Percentiles rank a stretch among this genome's conserved stretches.
Evolutionary conservation across 2,329 filamentous ascomycete genomes (phyloP).

Genomic region (Colletotrichum cereale): DNA sequence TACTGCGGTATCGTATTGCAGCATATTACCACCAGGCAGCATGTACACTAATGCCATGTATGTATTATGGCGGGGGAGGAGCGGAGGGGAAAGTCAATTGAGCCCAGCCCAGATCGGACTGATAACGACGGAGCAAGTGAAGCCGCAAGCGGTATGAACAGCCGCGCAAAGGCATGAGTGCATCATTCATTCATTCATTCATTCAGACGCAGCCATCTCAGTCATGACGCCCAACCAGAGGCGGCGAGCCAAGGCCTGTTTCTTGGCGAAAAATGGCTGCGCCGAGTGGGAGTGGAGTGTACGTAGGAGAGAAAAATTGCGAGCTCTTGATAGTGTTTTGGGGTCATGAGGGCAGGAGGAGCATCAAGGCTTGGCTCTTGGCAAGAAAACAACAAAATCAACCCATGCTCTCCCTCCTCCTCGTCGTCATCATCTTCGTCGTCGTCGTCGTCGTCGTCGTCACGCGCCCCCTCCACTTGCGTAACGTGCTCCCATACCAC

Average conservation of each 20-base stretch:
- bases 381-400: not conserved
- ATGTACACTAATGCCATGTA: no score
- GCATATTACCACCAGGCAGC: no score
- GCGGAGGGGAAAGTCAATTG: slow-evolving; percentile 9
- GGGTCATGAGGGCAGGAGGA: not conserved
- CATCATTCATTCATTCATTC: slow-evolving; percentile 3
- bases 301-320: not conserved
- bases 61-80: not conserved
- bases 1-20: not conserved
- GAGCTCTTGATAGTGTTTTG: not conserved
- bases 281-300: no score
- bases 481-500: not conserved
- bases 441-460: not conserved
- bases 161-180: slow-evolving; percentile 4
- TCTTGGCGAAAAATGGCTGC: slow-evolving; percentile 8
- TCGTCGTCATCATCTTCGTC: not conserved
- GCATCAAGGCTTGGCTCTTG: slow-evolving; percentile 9
- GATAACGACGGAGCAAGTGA: slow-evolving; percentile 4
- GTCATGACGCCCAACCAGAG: not conserved
- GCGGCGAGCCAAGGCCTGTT: slow-evolving; percentile 1
- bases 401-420: not conserved
- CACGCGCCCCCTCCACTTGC: not conserved
- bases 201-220: not conserved
- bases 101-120: not conserved
- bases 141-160: not conserved